Evolutionary conservation across 345 rosid species (phyloP).

Genomic region (Hibiscus syriacus): DNA sequence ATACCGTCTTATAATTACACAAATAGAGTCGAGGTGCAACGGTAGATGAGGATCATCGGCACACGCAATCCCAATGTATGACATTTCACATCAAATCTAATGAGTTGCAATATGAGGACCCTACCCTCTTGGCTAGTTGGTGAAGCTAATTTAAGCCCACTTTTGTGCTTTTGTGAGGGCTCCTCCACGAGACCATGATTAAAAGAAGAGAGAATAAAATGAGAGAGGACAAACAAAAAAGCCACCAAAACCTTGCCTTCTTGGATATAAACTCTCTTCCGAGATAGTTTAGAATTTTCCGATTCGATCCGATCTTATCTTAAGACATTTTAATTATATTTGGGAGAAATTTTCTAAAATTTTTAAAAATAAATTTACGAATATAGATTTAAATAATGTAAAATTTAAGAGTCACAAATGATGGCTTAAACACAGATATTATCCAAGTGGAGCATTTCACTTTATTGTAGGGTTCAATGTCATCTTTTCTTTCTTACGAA

Average conservation of each 20-base stretch:
- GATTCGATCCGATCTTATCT: background rate
- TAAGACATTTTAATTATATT: background rate
- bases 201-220: background rate
- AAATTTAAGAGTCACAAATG: too few relatives aligned
- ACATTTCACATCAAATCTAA: slow-evolving; percentile 32
- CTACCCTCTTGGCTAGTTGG: slow-evolving; percentile 22
- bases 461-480: background rate
- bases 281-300: background rate
- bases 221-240: slow-evolving; percentile 24
- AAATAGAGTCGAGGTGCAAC: background rate
- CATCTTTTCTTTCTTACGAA: background rate
- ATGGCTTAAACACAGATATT: background rate
- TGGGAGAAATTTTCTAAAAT: background rate
- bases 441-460: background rate
- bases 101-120: slow-evolving; percentile 31
- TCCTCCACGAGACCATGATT: slow-evolving; percentile 9
- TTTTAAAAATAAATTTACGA: background rate
- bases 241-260: slow-evolving; percentile 19
- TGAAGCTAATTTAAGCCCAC: slow-evolving; percentile 19
- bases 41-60: background rate
- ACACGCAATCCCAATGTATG: slow-evolving; percentile 9
- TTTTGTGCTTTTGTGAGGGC: slow-evolving; percentile 27
- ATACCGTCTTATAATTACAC: too few relatives aligned
- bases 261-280: background rate
- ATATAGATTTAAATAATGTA: too few relatives aligned